Evolutionary conservation across 2,329 filamentous ascomycete genomes (phyloP), one percentile per base, ranked within the genome.

Genomic region (Fusarium sp.): DNA sequence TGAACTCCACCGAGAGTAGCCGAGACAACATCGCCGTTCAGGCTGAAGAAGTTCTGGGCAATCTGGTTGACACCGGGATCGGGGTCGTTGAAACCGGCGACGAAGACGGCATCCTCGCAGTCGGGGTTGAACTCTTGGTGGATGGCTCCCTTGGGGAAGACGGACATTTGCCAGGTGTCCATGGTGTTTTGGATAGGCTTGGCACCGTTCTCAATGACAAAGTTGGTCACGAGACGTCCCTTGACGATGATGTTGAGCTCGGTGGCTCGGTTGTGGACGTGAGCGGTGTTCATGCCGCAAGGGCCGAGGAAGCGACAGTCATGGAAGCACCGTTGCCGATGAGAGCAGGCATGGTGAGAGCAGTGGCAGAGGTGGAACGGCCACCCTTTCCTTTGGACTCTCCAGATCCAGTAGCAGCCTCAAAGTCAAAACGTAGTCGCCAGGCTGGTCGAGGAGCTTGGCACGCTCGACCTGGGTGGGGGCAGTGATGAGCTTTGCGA

Each of bases 51-150:
- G 76, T 84, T 84, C 77, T 88, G 85, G 9, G 87, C 85, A 37
- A 85, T 78, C 68, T 85, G 84, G 62, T 83, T 82, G 5, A 85
- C 82, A 37, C 87, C 87, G 4, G 85, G 85, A 70, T 88, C 87
- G 61, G 84, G 82, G 18, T 78, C 79, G 64, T 83, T 83, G 77
- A 88, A 88, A 5, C 82, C 83, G 7, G 87, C 87, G 7, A 88
- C 84, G 73, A 88, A 88, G 8, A 85, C 82, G 23, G 87, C 82
- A 20, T 84, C 81, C 45, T 83, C 81, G 76, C 88, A 88, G 67
- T 86, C 83, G 3, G 87, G 86, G 78, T 89, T 89, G 78, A 86
- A 88, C 71, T 88, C 85, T 3, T 85, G 84, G 74, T 89, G 87
- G 11, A 88, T 81, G 4, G 84, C 83, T 6, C 87, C 88, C 72